Percentiles rank a stretch among this genome's conserved stretches.
These are phyloP conservation scores for Ustilago cynodontis DNA, from an alignment of 1,284 basidiomycete genomes.

Conservation along the genomic window DNA sequence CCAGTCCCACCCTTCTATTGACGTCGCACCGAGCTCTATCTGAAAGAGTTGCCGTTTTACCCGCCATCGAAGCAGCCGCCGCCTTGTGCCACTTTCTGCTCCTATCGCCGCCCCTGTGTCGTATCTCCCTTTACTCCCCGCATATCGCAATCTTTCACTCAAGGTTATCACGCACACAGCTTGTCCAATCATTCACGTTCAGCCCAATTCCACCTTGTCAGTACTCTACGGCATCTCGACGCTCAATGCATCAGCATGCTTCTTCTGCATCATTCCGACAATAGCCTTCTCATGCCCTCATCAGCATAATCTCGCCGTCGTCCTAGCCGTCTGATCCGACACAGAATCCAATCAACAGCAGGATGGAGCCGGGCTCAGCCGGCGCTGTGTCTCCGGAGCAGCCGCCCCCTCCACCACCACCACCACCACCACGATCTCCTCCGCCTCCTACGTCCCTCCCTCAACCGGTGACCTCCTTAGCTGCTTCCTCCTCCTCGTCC, in stretches of 20 bases:
- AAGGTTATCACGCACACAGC: background rate
- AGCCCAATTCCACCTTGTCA: background rate
- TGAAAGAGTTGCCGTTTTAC: background rate
- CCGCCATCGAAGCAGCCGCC: background rate
- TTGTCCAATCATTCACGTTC: constrained; percentile 5
- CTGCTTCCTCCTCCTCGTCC: background rate
- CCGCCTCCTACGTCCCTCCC: constrained; percentile 21
- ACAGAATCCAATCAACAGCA: background rate
- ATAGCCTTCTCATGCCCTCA: background rate
- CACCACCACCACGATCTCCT: constrained; percentile 13
- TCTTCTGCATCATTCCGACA: background rate
- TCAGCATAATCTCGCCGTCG: background rate
- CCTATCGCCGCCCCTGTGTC: background rate
- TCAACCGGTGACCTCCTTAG: background rate
- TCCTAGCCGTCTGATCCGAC: background rate
- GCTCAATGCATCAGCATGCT: constrained; percentile 6
- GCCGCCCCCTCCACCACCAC: constrained; percentile 18
- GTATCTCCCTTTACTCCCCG: background rate
- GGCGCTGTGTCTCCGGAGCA: background rate
- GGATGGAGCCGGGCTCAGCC: background rate
- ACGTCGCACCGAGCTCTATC: constrained; percentile 1
- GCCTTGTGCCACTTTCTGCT: background rate
- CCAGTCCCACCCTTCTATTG: background rate
- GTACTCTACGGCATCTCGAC: background rate
- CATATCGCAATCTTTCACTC: background rate